Base-by-base conservation (phyloP, 352 stramenopile genomes). In the Phytophthora nicotianae region DNA sequence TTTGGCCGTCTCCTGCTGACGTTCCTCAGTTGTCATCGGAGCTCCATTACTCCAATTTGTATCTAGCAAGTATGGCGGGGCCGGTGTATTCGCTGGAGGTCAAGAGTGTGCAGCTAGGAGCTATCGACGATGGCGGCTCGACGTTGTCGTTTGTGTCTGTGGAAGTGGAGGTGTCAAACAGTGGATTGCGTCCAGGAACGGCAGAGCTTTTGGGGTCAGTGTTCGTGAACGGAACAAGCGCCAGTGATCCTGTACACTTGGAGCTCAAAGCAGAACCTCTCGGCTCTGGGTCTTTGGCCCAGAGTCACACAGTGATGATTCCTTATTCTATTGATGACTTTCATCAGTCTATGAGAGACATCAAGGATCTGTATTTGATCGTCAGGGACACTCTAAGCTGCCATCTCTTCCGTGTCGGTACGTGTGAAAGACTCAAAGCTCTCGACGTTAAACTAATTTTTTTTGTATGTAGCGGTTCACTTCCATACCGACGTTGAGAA, bases 21-120 rank as follows among this genome's bases (percentile, higher is more conserved):
- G 74, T 94, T 0, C 81, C 82, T 17, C 48, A 61, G 32, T 70
- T 95, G 1, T 87, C 84, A 5, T 57, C 72, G 0, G 84, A 93
- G 37, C 60, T 93, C 32, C 73, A 92, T 56, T 92, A 93, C 53
- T 83, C 85, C 14, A 95, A 95, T 27, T 37, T 93, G 38, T 63
- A 88, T 37, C 50, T 78, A 7, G 68, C 85, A 5, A 62, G 68
- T 20, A 58, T 87, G 33, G 72, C 83, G 2, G 87, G 87, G 4
- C 77, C 81, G 7, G 26, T 82, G 19, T 91, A 91, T 51, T 57
- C 71, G 6, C 26, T 92, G n/a, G 19, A 53, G 0, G 77, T 93
- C n/a, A 45, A 55, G n/a, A 47, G 38, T 37, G 33, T 77, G 24
- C 20, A 65, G 20, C 32, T 68, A 32, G 49, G 35, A 16, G 16